Evolutionary conservation across 1,139 yeast genomes (phyloP), one percentile per base, ranked within the genome.

Genomic region (Lodderomyces jiufengensis): DNA sequence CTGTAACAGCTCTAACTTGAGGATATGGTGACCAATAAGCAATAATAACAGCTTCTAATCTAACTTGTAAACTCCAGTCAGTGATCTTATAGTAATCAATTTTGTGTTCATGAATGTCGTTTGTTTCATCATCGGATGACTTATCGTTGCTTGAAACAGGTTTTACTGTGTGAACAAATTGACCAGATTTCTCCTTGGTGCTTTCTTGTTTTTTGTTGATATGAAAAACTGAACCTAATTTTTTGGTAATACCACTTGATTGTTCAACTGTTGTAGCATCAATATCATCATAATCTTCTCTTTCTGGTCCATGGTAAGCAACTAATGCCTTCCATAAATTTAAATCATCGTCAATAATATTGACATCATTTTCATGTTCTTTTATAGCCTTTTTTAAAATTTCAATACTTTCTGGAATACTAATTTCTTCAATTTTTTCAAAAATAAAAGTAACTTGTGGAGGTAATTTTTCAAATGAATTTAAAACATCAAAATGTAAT

Each of bases 21-120:
- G 82, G 77, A 49, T 80, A 80, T 1, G 84, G 82, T 1, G 84
- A 78, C 53, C 70, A 73, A 49, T 61, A 78, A 31, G 70, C 61
- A 34, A 73, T 57, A 33, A 79, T 52, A 7, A 67, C 69, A 1
- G 80, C 80, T 36, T 66, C 64, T 27, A 70, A 47, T 38, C 59
- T 61, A 3, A 52, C 50, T 40, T 61, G 60, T 28, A 69, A 52
- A 11, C 50, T 51, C 53, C 63, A 60, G 23, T 59, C 51, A 12
- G 31, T 37, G 12, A 42, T 34, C 5, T 33, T 15, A 10, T 10
- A 24, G 11, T 24, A 24, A 8, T 26, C 15, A n/a, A 26, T 14
- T 12, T 26, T 26, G 11, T 12, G 15, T 8, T 56, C 15, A 26
- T 8, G 9, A 29, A n/a, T 5, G 4, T 29, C 24, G 18, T n/a